Percentiles rank a stretch among this genome's conserved stretches.
Conservation (phyloP, 441 rosid genomes). For the Erysimum cheiri region DNA sequence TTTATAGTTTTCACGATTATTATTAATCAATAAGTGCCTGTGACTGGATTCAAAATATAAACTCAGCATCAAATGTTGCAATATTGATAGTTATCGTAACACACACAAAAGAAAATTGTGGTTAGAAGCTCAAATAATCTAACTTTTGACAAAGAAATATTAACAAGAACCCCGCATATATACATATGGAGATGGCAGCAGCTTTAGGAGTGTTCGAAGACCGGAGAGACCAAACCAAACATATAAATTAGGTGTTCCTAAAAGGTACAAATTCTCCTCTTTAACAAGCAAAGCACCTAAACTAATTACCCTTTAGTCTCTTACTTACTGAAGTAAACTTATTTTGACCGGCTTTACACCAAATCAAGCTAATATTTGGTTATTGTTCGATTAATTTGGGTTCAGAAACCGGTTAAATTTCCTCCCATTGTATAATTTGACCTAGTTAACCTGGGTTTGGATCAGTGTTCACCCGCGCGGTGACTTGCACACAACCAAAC, state of each 20-base stretch:
- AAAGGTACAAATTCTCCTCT: slow-evolving; percentile 54
- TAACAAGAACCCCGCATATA: neutral
- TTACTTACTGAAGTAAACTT: slow-evolving; percentile 14
- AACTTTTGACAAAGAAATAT: neutral
- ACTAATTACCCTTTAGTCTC: slow-evolving; percentile 2
- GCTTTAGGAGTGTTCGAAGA: no score
- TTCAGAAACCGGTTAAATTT: neutral
- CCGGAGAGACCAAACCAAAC: slow-evolving; percentile 44
- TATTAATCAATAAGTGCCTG: neutral
- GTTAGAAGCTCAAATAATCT: neutral
- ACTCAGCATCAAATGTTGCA: neutral
- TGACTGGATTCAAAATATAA: neutral
- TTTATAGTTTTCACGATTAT: neutral
- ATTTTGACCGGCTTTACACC: slow-evolving; percentile 11
- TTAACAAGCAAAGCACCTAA: slow-evolving; percentile 62
- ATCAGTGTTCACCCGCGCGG: neutral
- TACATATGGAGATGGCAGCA: slow-evolving; percentile 42
- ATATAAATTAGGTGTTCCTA: slow-evolving; percentile 30
- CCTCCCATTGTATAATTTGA: neutral
- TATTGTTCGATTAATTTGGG: neutral
- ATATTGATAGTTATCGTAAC: neutral
- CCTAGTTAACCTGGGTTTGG: neutral
- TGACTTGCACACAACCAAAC: slow-evolving; percentile 7
- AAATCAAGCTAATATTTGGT: neutral
- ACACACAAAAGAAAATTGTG: neutral